These are phyloP conservation scores for Kodamaea arcana DNA, from an alignment of 1,139 yeast species.

Conservation along the genomic window DNA sequence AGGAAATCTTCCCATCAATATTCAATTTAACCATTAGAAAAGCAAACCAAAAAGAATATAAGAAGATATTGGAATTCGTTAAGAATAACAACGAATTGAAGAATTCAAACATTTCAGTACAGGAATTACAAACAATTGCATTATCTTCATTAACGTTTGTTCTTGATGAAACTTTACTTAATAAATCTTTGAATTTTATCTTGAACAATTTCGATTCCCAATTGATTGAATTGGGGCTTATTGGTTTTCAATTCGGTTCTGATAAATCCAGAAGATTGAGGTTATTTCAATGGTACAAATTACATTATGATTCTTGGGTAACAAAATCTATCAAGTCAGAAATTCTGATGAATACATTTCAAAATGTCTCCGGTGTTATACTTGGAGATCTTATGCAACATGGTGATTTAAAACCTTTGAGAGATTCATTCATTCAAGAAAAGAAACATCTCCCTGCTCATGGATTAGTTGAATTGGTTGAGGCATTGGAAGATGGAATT, in stretches of 20 bases:
- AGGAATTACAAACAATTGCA: constrained; percentile 51
- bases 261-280: constrained; percentile 14
- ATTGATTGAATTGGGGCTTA: constrained; percentile 50
- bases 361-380: constrained; percentile 38
- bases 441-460: constrained; percentile 34
- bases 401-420: constrained; percentile 19
- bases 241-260: constrained; percentile 42
- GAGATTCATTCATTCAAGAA: constrained; percentile 25
- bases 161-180: constrained; percentile 39
- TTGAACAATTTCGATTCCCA: constrained; percentile 51
- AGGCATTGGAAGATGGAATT: constrained; percentile 17
- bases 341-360: constrained; percentile 36
- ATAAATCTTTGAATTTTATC: constrained; percentile 53
- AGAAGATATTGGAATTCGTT: constrained; percentile 49
- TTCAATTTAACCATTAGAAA: constrained; percentile 31
- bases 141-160: constrained; percentile 51
- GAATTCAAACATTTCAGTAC: constrained; percentile 26
- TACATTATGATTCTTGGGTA: constrained; percentile 51
- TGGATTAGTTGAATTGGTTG: constrained; percentile 24
- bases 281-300: constrained; percentile 54
- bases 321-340: constrained; percentile 35
- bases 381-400: constrained; percentile 40
- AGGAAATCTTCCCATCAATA: constrained; percentile 34
- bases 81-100: constrained; percentile 42
- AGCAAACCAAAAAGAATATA: constrained; percentile 49